Percentiles rank a stretch among this genome's conserved stretches.
These are phyloP conservation scores for Quercus engelmannii DNA, from an alignment of 306 rosid species.

Conservation along the genomic window DNA sequence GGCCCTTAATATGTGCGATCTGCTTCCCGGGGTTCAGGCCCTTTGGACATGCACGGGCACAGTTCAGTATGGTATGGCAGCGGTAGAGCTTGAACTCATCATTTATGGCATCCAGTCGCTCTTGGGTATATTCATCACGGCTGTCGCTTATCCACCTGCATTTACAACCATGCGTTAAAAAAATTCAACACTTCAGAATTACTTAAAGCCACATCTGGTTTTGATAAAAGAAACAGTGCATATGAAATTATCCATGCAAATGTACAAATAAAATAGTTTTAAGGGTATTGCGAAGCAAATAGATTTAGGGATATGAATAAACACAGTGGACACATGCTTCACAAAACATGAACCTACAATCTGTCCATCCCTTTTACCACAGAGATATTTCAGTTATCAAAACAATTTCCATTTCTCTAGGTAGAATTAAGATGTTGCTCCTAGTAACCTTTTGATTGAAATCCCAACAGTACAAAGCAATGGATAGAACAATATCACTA, in stretches of 20 bases:
- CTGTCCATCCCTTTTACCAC: background rate
- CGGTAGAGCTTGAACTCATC: constrained; percentile 99
- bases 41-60: constrained; percentile 97
- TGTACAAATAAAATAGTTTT: background rate
- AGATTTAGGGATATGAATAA: background rate
- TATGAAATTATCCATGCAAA: background rate
- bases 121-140: constrained; percentile 89
- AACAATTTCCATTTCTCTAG: background rate
- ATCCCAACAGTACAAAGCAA: background rate
- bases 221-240: background rate
- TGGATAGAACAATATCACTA: background rate
- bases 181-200: background rate
- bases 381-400: background rate
- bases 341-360: background rate
- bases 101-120: constrained; percentile 83
- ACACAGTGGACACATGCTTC: background rate
- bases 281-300: background rate
- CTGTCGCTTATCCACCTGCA: constrained; percentile 98
- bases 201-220: background rate
- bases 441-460: background rate
- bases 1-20: constrained; percentile 73
- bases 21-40: constrained; percentile 98
- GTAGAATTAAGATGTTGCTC: background rate
- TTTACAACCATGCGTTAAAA: constrained; percentile 14
- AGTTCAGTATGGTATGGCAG: constrained; percentile 98